Conservation (phyloP, 495 filamentous ascomycete species). For the Hypoxylon fuscum region DNA sequence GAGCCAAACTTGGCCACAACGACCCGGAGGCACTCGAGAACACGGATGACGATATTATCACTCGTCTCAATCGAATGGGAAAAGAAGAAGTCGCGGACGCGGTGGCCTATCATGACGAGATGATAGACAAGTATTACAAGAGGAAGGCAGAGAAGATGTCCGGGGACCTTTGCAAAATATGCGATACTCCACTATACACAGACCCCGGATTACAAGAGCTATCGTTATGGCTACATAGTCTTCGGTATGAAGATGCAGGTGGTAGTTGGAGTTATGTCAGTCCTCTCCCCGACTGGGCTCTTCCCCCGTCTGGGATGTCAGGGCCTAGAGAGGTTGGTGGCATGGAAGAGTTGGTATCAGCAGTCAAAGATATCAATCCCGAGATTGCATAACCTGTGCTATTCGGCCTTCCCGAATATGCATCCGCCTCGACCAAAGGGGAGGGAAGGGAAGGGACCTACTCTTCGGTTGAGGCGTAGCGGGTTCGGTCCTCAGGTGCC, state of each 20-base stretch:
- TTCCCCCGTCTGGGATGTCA: slow-evolving; percentile 72
- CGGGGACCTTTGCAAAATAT: slow-evolving; percentile 79
- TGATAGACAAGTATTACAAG: slow-evolving; percentile 86
- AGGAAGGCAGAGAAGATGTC: slow-evolving; percentile 92
- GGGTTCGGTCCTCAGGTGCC: too few species aligned
- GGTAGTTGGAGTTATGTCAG: slow-evolving; percentile 90
- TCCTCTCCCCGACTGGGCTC: slow-evolving; percentile 82
- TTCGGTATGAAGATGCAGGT: slow-evolving; percentile 80
- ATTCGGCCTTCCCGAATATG: too few species aligned
- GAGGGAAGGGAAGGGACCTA: too few species aligned
- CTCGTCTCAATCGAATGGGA: slow-evolving; percentile 85
- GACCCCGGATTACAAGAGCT: slow-evolving; percentile 91
- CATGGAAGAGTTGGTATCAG: slow-evolving; percentile 61
- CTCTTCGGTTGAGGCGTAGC: too few species aligned
- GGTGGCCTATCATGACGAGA: slow-evolving; percentile 91
- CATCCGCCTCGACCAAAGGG: too few species aligned
- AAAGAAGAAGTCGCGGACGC: slow-evolving; percentile 91
- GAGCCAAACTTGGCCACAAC: slow-evolving; percentile 74
- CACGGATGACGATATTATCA: slow-evolving; percentile 88
- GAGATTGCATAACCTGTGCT: slow-evolving; percentile 42
- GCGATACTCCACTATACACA: slow-evolving; percentile 87
- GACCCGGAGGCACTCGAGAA: slow-evolving; percentile 70
- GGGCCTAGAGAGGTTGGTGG: slow-evolving; percentile 66
- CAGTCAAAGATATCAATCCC: slow-evolving; percentile 48
- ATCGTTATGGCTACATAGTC: slow-evolving; percentile 91